Percentiles rank a stretch among this genome's conserved stretches.
Conservation (phyloP, 495 filamentous ascomycete genomes). For the Cetradonia linearis region DNA sequence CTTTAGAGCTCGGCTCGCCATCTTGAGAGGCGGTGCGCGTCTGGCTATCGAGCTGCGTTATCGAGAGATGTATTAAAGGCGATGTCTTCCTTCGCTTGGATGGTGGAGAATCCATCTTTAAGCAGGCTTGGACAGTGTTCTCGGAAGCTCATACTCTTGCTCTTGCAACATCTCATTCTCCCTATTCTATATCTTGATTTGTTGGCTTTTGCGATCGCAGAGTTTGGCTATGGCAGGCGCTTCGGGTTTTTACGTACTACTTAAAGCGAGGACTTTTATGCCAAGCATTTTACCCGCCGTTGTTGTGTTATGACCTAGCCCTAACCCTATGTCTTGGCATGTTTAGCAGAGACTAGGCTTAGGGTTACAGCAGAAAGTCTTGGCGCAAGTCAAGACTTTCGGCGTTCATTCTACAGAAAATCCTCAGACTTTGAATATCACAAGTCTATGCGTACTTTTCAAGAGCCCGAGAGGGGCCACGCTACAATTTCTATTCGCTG, state of each 20-base stretch:
- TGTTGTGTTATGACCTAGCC: too few relatives aligned
- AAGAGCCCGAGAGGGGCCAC: background rate
- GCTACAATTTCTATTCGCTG: background rate
- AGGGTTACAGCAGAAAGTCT: too few relatives aligned
- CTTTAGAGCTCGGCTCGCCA: slow-evolving; percentile 23
- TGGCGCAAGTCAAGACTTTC: too few relatives aligned
- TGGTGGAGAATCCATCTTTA: slow-evolving; percentile 43
- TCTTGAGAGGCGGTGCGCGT: slow-evolving; percentile 26
- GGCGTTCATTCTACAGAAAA: background rate
- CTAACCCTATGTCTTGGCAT: too few relatives aligned
- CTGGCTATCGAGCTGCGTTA: slow-evolving; percentile 29
- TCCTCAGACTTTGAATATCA: background rate
- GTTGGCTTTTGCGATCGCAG: background rate
- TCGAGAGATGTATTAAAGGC: slow-evolving; percentile 31
- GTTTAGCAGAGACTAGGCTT: too few relatives aligned
- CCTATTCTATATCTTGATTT: background rate
- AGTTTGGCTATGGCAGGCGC: background rate
- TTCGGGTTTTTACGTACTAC: too few relatives aligned
- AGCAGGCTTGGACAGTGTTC: background rate
- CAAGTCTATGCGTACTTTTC: background rate
- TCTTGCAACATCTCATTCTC: background rate
- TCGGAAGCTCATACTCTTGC: background rate
- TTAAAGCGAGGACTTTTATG: background rate
- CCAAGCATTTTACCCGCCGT: too few relatives aligned
- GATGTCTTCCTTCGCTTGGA: slow-evolving; percentile 56